phyloP scores from a whole-genome alignment of 2,329 filamentous ascomycete species.

The Claviceps maximensis region DNA sequence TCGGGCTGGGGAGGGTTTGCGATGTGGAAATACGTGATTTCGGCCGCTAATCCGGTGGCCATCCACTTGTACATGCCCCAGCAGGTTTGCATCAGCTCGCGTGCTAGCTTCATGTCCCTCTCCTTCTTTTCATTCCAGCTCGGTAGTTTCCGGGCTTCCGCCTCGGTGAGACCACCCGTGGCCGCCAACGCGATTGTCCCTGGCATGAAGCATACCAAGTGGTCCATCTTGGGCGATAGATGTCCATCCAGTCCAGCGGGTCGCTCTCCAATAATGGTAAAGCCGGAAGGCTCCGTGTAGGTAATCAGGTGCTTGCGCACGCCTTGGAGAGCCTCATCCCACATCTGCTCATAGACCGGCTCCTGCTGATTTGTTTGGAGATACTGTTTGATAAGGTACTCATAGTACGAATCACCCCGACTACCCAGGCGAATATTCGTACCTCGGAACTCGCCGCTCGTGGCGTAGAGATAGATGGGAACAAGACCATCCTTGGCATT shows the following conservation, averaged over 20 bases:
- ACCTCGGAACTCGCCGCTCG: slow-evolving; percentile 65
- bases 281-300: slow-evolving; percentile 65
- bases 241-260: slow-evolving; percentile 54
- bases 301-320: slow-evolving; percentile 87
- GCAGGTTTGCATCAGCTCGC: slow-evolving; percentile 90
- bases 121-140: slow-evolving; percentile 71
- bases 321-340: slow-evolving; percentile 72
- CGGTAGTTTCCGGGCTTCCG: slow-evolving; percentile 57
- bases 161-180: slow-evolving; percentile 65
- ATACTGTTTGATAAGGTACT: slow-evolving; percentile 98
- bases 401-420: slow-evolving; percentile 94
- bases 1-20: slow-evolving; percentile 50
- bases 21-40: slow-evolving; percentile 86
- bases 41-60: slow-evolving; percentile 78
- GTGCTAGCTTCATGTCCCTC: slow-evolving; percentile 73
- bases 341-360: slow-evolving; percentile 78
- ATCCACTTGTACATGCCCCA: slow-evolving; percentile 95
- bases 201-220: slow-evolving; percentile 93
- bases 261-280: slow-evolving; percentile 84
- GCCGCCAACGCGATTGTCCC: slow-evolving; percentile 85
- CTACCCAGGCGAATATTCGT: slow-evolving; percentile 84
- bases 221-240: slow-evolving; percentile 88
- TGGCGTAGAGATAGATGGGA: slow-evolving; percentile 80
- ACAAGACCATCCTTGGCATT: slow-evolving; percentile 67
- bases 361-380: slow-evolving; percentile 84